Base-by-base conservation (phyloP, 1,139 yeast genomes). In the Taiozyma onychis region DNA sequence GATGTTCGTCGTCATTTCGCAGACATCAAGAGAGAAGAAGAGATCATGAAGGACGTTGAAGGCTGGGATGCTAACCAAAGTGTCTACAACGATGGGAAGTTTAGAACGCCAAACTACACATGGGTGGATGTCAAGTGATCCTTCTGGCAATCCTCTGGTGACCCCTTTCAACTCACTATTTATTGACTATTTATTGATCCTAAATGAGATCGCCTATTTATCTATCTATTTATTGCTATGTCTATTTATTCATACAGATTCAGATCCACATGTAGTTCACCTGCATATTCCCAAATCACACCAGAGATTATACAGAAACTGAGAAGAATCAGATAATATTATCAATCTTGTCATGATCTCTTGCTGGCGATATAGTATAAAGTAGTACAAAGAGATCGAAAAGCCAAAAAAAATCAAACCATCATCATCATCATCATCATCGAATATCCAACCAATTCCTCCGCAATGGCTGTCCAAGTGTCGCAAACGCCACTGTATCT, bases 1-100 rank as follows among this genome's bases (percentile, higher is more conserved):
- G 68, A 77, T 44, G 89, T 88, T 46, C 81, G 96, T 72, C 78
- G 96, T 64, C 79, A 79, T 56, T 74, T 72, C 60, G 81, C 88
- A 49, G 83, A 85, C 63, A 72, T 80, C 67, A 80, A 79, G 60
- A 79, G 90, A 71, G 95, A 87, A 71, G 83, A 70, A 53, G 80
- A 77, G 62, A 73, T 80, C 56, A 80, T 80, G 84, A 71, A 75
- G 66, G 75, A 76, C 49, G 81, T 78, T 45, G 75, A 77, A 41
- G 83, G 80, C 63, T 80, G 82, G 78, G 81, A 77, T 50, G 78
- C 77, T 46, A 75, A 75, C 52, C 66, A 71, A 58, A 64, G 65
- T 30, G 77, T 74, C n/a, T 76, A 76, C 64, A 64, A 72, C 57
- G 76, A 71, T 57, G 72, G 69, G 52, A 69, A 53, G 48, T 51